Conservation (phyloP, 108 stramenopile species). For the Nannochloropsis gaditana region DNA sequence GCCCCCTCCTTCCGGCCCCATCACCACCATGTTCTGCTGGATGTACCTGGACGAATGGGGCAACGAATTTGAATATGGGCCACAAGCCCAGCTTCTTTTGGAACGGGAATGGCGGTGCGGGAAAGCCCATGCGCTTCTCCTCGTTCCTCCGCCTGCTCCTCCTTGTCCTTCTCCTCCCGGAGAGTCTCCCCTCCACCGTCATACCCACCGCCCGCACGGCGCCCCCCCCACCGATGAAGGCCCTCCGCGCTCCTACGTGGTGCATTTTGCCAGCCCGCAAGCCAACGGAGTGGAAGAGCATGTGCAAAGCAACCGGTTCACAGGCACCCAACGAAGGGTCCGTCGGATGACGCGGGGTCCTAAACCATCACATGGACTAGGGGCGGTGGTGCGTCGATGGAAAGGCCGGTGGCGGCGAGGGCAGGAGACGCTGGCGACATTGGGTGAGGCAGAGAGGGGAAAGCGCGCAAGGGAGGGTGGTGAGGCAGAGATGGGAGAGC, state of each 20-base stretch:
- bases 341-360: background rate
- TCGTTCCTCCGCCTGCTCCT: background rate
- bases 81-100: background rate
- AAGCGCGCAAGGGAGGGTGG: background rate
- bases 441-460: background rate
- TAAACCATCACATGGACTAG: background rate
- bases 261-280: background rate
- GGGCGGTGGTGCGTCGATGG: background rate
- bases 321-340: background rate
- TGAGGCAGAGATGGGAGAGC: background rate
- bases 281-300: background rate
- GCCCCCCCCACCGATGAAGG: too few species aligned
- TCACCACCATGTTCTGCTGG: background rate
- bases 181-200: background rate
- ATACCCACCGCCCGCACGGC: background rate
- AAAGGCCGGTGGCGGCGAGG: background rate
- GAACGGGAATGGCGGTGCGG: background rate
- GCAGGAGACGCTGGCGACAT: background rate
- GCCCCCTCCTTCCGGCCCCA: background rate
- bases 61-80: background rate
- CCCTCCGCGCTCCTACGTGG: background rate
- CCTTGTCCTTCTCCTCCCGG: background rate
- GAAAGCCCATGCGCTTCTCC: background rate
- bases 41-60: conserved; percentile 10
- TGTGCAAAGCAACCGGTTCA: background rate